Conservation (phyloP, 1,284 basidiomycete genomes). For the Cystobasidiaceae sp. region DNA sequence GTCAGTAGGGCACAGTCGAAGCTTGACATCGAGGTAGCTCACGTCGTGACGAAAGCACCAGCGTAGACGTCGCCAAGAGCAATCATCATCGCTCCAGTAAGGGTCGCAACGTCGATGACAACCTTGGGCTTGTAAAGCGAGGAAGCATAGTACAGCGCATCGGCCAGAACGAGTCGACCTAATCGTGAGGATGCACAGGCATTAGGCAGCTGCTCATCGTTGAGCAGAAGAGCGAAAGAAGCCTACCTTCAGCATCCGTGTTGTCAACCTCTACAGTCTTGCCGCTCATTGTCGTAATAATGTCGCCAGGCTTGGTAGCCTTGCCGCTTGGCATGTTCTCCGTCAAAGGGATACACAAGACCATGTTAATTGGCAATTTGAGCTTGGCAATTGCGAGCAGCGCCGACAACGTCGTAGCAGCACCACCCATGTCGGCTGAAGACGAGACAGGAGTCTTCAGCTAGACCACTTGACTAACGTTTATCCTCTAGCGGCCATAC, state of each 20-base stretch:
- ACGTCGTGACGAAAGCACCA: conserved; percentile 65
- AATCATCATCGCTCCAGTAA: conserved; percentile 55
- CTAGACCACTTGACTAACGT: conserved; percentile 60
- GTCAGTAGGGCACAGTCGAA: neutral
- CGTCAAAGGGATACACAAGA: conserved; percentile 66
- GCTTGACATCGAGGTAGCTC: conserved; percentile 42
- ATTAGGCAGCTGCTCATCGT: neutral
- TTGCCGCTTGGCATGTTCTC: conserved; percentile 82
- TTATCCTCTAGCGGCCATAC: neutral
- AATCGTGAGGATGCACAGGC: conserved; percentile 57
- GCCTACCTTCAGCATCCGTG: conserved; percentile 50
- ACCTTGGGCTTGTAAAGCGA: conserved; percentile 73
- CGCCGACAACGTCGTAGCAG: conserved; percentile 68
- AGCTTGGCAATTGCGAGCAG: conserved; percentile 75
- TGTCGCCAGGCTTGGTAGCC: conserved; percentile 74
- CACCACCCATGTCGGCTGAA: conserved; percentile 78
- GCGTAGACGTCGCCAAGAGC: conserved; percentile 69
- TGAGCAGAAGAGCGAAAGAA: neutral
- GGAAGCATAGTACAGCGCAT: conserved; percentile 78
- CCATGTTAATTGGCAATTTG: conserved; percentile 69
- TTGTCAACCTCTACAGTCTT: conserved; percentile 83
- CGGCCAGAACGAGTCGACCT: conserved; percentile 67
- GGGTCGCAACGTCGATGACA: conserved; percentile 76
- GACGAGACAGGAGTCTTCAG: conserved; percentile 54
- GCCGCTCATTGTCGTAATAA: conserved; percentile 80